Conservation (phyloP, 306 rosid genomes). For the Quercus robur region DNA sequence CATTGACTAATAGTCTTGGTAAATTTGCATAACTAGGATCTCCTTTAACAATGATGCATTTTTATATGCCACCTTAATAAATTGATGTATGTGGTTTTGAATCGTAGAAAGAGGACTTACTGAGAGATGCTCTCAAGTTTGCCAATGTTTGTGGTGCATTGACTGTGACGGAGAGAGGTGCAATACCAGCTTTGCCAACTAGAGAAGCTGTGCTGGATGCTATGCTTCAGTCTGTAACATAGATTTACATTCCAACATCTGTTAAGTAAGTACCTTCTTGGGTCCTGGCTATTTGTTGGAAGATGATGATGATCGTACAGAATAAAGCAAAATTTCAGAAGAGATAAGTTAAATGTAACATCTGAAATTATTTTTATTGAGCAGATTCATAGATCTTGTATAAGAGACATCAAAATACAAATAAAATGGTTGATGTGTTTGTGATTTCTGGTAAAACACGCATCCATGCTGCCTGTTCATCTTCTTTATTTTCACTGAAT, state of each 20-base stretch:
- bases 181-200: constrained; percentile 90
- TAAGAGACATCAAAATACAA: not conserved
- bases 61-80: not conserved
- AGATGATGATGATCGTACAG: constrained; percentile 10
- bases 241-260: constrained; percentile 14
- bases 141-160: constrained; percentile 94
- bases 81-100: constrained; percentile 15
- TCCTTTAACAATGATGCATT: not conserved
- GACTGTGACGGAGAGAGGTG: constrained; percentile 95
- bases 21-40: not conserved
- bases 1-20: not conserved
- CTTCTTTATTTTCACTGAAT: not conserved
- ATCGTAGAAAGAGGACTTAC: constrained; percentile 64
- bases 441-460: not conserved
- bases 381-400: not conserved
- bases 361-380: not conserved
- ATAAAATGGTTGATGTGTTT: not conserved
- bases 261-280: constrained; percentile 4
- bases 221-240: constrained; percentile 48
- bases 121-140: constrained; percentile 84
- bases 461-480: not conserved
- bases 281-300: constrained; percentile 13
- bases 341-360: constrained; percentile 5
- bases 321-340: constrained; percentile 20
- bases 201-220: constrained; percentile 68